A percentile compares a stretch with the other conserved stretches of the same genome.
Evolutionary conservation across 2,329 filamentous ascomycete genomes (phyloP).

Genomic region (Fusarium nygamai): DNA sequence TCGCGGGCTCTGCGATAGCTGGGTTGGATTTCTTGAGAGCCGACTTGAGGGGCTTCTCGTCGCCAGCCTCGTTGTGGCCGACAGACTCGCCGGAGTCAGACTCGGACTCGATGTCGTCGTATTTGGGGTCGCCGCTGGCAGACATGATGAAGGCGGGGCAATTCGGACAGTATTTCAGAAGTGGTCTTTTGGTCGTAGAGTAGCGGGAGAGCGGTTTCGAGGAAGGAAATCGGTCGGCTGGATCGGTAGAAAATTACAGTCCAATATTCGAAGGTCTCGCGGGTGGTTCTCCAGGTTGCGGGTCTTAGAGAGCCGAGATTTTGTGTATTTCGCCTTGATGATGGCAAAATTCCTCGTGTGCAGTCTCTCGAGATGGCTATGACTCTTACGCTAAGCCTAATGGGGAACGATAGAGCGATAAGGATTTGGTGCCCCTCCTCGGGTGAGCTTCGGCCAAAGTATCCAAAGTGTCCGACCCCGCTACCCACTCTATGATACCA

Average conservation of each 20-base stretch:
- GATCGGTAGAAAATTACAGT: conserved; percentile 35
- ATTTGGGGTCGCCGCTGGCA: conserved; percentile 69
- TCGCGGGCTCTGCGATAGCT: conserved; percentile 66
- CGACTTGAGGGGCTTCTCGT: conserved; percentile 81
- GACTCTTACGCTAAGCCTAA: conserved; percentile 53
- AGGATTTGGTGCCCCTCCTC: conserved; percentile 49
- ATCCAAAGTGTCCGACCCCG: not conserved
- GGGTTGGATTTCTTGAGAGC: conserved; percentile 79
- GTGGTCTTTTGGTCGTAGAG: conserved; percentile 35
- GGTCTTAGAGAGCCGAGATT: conserved; percentile 33
- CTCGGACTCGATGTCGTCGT: conserved; percentile 80
- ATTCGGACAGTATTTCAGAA: conserved; percentile 32
- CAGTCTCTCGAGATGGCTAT: conserved; percentile 47
- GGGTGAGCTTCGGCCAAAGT: conserved; percentile 42
- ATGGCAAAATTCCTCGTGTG: conserved; percentile 57
- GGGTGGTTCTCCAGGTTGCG: conserved; percentile 31
- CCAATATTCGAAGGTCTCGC: conserved; percentile 22
- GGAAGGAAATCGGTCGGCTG: conserved; percentile 16
- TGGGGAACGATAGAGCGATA: conserved; percentile 53
- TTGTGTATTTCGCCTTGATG: conserved; percentile 49
- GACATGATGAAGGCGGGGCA: conserved; percentile 59
- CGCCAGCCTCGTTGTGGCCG: conserved; percentile 66
- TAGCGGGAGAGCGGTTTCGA: conserved; percentile 18
- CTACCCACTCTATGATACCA: not conserved
- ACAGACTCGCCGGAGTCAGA: conserved; percentile 73